Evolutionary conservation across 768 basidiomycete genomes (phyloP), one percentile per base, ranked within the genome.

Genomic region (Kondoa subrosea): DNA sequence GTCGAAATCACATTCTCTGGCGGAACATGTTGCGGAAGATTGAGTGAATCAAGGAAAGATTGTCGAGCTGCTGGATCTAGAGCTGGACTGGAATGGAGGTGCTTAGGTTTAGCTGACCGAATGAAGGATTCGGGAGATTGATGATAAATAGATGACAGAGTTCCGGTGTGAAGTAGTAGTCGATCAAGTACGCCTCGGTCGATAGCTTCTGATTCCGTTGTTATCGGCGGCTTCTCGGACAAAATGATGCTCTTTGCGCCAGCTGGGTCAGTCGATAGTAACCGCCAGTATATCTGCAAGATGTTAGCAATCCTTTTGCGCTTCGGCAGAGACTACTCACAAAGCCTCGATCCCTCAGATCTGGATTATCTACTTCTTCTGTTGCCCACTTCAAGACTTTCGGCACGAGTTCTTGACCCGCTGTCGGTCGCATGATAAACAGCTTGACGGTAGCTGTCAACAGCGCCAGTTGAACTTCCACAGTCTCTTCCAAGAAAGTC

Each of bases 171-270:
- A 33, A 99, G 78, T 57, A 99, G 78, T 15, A 99, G 81, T 74
- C 96, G 92, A 78, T 99, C 95, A 56, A 99, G 83, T 62, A 92
- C 87, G 21, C 91, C 90, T 73, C 92, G 84, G 74, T 97, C 93
- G 90, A 99, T 95, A 66, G 90, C 81, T 74, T 99, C 95, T 2
- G 91, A 89, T 76, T 97, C 93, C 1, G 90, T 97, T n/a, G 91
- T 92, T 71, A 99, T 97, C 1, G 91, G 81, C 32, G 95, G 95
- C 74, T 95, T 95, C 72, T 91, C 89, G 17, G 89, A 82, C 25
- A 97, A 81, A 34, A 97, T 92, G 70, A 97, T 87, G 71, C 90
- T 87, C 50, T 86, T 83, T 4, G 95, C 92, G 0, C 86, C 86
- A 4, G 85, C 79, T 1, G 92, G 91, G 75, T 95, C 91, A 73